Evolutionary conservation across 2,329 filamentous ascomycete species (phyloP), one percentile per base, ranked within the genome.

Genomic region (Claviceps fusiformis): DNA sequence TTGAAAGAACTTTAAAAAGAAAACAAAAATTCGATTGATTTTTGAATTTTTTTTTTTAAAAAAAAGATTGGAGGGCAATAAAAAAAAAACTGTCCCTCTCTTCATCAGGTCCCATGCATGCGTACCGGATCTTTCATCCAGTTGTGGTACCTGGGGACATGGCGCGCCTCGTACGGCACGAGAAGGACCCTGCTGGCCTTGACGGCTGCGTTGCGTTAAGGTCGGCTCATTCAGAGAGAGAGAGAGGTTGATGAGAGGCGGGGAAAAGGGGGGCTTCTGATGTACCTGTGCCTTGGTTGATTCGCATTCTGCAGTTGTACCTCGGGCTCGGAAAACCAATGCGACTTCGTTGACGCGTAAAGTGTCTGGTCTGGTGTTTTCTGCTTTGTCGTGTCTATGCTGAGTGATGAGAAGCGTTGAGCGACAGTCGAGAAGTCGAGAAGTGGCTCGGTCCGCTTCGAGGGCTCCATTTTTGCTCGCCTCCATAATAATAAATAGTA

Each of bases 51-150:
- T 31, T 19, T 44, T 13, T n/a, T 17, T 46, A 39, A 13, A 39
- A 39, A 39, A 39, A 15, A 39, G 13, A 5, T 15, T 19, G 19
- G 19, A 19, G 19, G 15, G 24, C 24, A 39, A 39, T 1, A 39
- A 5, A 17, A 39, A 13, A 39, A 39, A 5, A 5, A 39, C 4
- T 2, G 11, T 44, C 6, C 41, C 17, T 17, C 13, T 31, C 8
- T 31, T 17, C 3, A 8, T 27, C 29, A 4, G 37, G 13, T 10
- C n/a, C 11, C 27, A 39, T 27, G 49, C 3, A 1, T 27, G 19
- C 49, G 45, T 66, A 80, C 86, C 53, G 85, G 78, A 63, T 93
- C 85, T 73, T 91, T 79, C 91, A 97, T 96, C 92, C 92, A 97
- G 64, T 77, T 73, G 67, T 95, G 89, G 67, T 96, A 96, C 43